Percentiles rank a stretch among this genome's conserved stretches.
Conservation (phyloP, 2,329 filamentous ascomycete species). For the Cylindrodendrum hubeiense region DNA sequence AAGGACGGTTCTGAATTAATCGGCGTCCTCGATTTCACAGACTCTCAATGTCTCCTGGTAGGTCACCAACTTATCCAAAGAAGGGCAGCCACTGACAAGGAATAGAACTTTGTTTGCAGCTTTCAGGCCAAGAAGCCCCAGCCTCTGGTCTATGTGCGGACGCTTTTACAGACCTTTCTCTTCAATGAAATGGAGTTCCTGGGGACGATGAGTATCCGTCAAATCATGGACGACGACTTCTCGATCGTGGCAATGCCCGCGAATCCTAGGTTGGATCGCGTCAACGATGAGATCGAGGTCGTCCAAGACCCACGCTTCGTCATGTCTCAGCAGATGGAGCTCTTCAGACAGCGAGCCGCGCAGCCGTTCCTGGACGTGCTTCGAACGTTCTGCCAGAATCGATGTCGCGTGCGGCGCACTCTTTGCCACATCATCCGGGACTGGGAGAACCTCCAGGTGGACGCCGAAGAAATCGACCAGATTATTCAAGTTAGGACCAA, state of each 20-base stretch:
- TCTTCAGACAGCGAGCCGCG: constrained; percentile 70
- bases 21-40: constrained; percentile 74
- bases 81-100: constrained; percentile 1
- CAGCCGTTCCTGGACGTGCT: constrained; percentile 87
- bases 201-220: constrained; percentile 75
- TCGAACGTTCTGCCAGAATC: constrained; percentile 88
- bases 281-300: constrained; percentile 82
- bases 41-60: constrained; percentile 79
- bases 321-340: constrained; percentile 80
- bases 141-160: constrained; percentile 85
- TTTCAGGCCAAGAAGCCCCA: constrained; percentile 86
- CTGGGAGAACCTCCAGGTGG: constrained; percentile 86
- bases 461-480: constrained; percentile 82
- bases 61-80: constrained; percentile 35
- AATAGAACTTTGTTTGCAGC: constrained; percentile 76
- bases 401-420: constrained; percentile 89
- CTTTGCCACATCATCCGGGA: constrained; percentile 85
- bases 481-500: constrained; percentile 71
- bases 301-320: constrained; percentile 80
- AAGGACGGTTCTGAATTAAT: constrained; percentile 78
- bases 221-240: constrained; percentile 87
- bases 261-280: constrained; percentile 76
- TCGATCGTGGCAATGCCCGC: constrained; percentile 79
- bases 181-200: constrained; percentile 79
- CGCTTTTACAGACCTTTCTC: constrained; percentile 81